These are phyloP conservation scores for Heterobasidion annosum DNA, from an alignment of 1,284 basidiomycete species.

Conservation along the genomic window DNA sequence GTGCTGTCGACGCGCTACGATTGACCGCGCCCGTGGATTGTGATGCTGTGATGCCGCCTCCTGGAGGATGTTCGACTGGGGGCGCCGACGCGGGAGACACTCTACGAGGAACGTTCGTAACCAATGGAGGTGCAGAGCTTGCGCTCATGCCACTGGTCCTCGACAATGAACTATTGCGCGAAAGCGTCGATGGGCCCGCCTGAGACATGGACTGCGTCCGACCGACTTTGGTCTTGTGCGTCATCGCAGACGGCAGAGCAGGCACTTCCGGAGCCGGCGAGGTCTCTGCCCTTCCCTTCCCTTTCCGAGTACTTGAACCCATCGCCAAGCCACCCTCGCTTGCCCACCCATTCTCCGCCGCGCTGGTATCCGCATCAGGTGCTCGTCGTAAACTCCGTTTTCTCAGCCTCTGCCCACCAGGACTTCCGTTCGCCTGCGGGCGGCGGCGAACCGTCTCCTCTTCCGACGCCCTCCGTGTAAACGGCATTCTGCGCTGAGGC, in stretches of 20 bases:
- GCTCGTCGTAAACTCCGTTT: constrained; percentile 14
- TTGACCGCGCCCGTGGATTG: neutral
- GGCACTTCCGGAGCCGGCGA: neutral
- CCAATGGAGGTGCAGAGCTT: neutral
- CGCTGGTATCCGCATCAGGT: constrained; percentile 9
- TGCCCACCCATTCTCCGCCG: constrained; percentile 17
- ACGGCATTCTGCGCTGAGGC: constrained; percentile 1
- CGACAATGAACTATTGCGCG: neutral
- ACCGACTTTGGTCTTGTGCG: neutral
- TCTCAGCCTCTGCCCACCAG: constrained; percentile 12
- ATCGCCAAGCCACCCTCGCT: constrained; percentile 19
- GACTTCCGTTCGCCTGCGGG: neutral
- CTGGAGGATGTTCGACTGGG: neutral
- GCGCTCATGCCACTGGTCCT: neutral
- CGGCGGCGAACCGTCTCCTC: neutral
- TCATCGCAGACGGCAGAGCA: neutral
- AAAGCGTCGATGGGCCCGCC: constrained; percentile 1
- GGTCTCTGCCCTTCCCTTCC: constrained; percentile 6
- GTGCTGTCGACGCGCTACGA: neutral
- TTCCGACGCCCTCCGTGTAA: neutral
- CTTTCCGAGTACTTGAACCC: constrained; percentile 6
- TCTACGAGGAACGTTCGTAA: neutral
- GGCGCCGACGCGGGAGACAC: neutral
- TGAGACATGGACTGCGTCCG: neutral
- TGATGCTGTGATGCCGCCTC: neutral